Evolutionary conservation across 306 rosid species (phyloP).

Genomic region (Adenanthera pavonina): DNA sequence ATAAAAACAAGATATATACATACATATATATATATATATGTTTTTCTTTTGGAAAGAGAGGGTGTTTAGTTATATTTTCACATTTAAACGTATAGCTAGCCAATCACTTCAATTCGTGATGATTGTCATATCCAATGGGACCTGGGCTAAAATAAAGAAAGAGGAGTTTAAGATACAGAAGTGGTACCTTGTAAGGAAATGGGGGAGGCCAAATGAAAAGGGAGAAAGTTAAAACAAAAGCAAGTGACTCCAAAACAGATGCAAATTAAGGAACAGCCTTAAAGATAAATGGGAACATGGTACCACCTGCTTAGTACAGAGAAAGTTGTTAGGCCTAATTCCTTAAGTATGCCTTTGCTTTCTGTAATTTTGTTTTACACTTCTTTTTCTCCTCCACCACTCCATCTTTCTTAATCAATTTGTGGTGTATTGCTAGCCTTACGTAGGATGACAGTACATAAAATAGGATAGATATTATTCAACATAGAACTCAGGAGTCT

Average conservation of each 20-base stretch:
- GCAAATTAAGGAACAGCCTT: conserved; percentile 23
- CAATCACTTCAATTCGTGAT: background rate
- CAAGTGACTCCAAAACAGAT: background rate
- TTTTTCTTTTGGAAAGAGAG: background rate
- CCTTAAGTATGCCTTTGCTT: no score
- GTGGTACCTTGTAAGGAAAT: background rate
- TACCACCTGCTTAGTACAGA: conserved; percentile 41
- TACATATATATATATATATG: no score
- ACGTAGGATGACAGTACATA: background rate
- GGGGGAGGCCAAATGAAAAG: background rate
- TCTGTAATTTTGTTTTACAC: background rate
- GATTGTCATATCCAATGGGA: background rate
- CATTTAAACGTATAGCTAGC: no score
- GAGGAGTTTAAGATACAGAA: background rate
- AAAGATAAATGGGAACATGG: conserved; percentile 38
- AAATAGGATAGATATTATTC: background rate
- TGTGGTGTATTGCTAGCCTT: background rate
- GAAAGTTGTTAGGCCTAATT: conserved; percentile 44
- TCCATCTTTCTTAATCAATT: no score
- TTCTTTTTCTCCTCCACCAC: background rate
- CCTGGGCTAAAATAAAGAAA: background rate
- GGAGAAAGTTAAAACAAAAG: background rate
- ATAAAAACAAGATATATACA: background rate
- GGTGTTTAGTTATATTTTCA: background rate
- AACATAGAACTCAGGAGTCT: background rate